Percentiles rank a stretch among this genome's conserved stretches.
Evolutionary conservation across 805 yeast species (phyloP).

Genomic region (Schizosaccharomyces octosporus): DNA sequence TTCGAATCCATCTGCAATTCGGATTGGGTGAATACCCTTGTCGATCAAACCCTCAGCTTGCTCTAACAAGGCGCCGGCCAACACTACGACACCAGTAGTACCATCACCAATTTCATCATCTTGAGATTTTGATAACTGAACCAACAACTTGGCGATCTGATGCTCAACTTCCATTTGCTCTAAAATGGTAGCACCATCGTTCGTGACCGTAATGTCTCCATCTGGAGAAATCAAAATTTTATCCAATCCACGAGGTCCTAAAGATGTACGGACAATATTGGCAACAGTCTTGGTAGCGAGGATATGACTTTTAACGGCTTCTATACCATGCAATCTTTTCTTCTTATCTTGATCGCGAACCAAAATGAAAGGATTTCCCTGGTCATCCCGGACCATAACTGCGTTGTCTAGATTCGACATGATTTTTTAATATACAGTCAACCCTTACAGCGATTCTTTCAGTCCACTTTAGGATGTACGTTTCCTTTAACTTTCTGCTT

Average conservation of each 20-base stretch:
- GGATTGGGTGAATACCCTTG: conserved; percentile 74
- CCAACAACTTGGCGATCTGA: conserved; percentile 85
- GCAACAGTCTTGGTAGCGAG: conserved; percentile 89
- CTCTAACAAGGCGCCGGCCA: conserved; percentile 82
- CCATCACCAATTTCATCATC: conserved; percentile 98
- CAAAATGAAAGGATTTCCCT: conserved; percentile 95
- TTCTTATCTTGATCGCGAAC: conserved; percentile 49
- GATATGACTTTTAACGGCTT: conserved; percentile 67
- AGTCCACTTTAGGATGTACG: too few relatives aligned
- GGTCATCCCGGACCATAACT: conserved; percentile 94
- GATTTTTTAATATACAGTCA: not conserved
- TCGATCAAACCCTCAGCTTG: conserved; percentile 87
- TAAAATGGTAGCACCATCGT: conserved; percentile 93
- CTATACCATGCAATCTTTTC: conserved; percentile 35
- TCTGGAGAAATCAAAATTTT: conserved; percentile 86
- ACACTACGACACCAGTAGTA: conserved; percentile 93
- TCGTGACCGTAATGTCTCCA: conserved; percentile 93
- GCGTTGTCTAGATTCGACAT: conserved; percentile 49
- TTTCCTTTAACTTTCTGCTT: too few relatives aligned
- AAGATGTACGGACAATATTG: conserved; percentile 67
- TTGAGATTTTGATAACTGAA: conserved; percentile 74
- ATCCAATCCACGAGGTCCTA: conserved; percentile 89
- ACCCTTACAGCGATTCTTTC: too few relatives aligned
- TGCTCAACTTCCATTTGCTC: conserved; percentile 89
- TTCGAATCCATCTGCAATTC: conserved; percentile 90